phyloP scores from a whole-genome alignment of 2,329 filamentous ascomycete genomes.

The Fusarium staphyleae region DNA sequence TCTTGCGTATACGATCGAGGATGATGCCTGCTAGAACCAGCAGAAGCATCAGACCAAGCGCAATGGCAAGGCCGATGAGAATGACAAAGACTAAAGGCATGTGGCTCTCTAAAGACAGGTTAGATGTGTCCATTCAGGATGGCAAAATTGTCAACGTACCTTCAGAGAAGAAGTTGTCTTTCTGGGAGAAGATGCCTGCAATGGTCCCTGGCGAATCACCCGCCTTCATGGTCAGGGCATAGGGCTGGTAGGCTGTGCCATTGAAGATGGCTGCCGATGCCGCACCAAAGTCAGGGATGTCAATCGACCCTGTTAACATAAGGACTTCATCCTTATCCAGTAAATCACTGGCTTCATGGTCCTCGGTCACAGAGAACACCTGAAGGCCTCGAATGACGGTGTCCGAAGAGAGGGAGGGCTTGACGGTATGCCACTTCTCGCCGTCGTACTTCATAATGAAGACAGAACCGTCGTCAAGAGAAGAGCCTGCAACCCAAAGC shows the following conservation, averaged over 20 bases:
- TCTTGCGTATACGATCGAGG: slow-evolving; percentile 77
- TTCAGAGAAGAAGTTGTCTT: slow-evolving; percentile 75
- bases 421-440: slow-evolving; percentile 71
- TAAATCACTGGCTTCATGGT: slow-evolving; percentile 70
- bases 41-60: slow-evolving; percentile 78
- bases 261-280: slow-evolving; percentile 90
- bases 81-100: slow-evolving; percentile 80
- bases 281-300: slow-evolving; percentile 76
- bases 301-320: slow-evolving; percentile 84
- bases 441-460: slow-evolving; percentile 88
- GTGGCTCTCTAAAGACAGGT: slow-evolving; percentile 51
- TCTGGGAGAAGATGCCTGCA: slow-evolving; percentile 83
- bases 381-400: slow-evolving; percentile 82
- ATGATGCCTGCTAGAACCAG: slow-evolving; percentile 78
- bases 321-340: slow-evolving; percentile 74
- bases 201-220: slow-evolving; percentile 75
- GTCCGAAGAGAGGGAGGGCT: slow-evolving; percentile 65
- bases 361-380: slow-evolving; percentile 73
- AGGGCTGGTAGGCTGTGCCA: slow-evolving; percentile 79
- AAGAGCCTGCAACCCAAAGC: slow-evolving; percentile 83
- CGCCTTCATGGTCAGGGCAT: slow-evolving; percentile 76
- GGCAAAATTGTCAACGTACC: slow-evolving; percentile 56
- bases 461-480: slow-evolving; percentile 66
- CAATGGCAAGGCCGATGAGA: slow-evolving; percentile 80
- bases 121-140: slow-evolving; percentile 8